phyloP scores from a whole-genome alignment of 1,284 basidiomycete genomes.

The Peniophora sp. region DNA sequence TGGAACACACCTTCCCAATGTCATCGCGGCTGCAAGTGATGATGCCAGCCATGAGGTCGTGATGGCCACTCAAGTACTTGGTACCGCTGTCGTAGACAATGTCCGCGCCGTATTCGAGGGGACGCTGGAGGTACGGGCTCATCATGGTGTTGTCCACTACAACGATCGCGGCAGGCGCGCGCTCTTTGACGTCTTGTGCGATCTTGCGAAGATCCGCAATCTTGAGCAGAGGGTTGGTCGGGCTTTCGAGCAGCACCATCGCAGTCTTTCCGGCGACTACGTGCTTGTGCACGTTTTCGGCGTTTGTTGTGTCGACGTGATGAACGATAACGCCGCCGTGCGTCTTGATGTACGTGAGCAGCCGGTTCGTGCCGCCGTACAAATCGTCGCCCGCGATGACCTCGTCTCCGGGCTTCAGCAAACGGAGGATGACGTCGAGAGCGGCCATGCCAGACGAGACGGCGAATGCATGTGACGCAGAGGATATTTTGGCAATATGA shows the following conservation, averaged over 20 bases:
- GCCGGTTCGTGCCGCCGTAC: constrained; percentile 96
- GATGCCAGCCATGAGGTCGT: constrained; percentile 97
- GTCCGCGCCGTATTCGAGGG: constrained; percentile 93
- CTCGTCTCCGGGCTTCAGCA: constrained; percentile 91
- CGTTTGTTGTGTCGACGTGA: constrained; percentile 90
- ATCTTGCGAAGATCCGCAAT: constrained; percentile 87
- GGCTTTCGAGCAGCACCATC: constrained; percentile 95
- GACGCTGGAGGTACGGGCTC: constrained; percentile 96
- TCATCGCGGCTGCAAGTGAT: constrained; percentile 91
- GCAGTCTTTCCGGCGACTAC: constrained; percentile 69
- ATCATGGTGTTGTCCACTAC: constrained; percentile 99
- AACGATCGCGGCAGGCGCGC: constrained; percentile 75
- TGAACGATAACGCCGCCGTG: constrained; percentile 88
- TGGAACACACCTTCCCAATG: constrained; percentile 61
- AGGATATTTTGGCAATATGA: constrained; percentile 92
- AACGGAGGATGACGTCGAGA: constrained; percentile 88
- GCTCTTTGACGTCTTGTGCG: constrained; percentile 73
- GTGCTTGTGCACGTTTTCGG: constrained; percentile 54
- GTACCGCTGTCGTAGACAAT: constrained; percentile 98
- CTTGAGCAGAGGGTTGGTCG: constrained; percentile 96
- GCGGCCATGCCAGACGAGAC: constrained; percentile 98
- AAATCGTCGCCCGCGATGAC: constrained; percentile 96
- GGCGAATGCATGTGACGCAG: constrained; percentile 80
- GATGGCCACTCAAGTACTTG: constrained; percentile 97
- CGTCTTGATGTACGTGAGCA: constrained; percentile 84